phyloP scores from a whole-genome alignment of 129 eudicot species.

The Pittosporum tobira region DNA sequence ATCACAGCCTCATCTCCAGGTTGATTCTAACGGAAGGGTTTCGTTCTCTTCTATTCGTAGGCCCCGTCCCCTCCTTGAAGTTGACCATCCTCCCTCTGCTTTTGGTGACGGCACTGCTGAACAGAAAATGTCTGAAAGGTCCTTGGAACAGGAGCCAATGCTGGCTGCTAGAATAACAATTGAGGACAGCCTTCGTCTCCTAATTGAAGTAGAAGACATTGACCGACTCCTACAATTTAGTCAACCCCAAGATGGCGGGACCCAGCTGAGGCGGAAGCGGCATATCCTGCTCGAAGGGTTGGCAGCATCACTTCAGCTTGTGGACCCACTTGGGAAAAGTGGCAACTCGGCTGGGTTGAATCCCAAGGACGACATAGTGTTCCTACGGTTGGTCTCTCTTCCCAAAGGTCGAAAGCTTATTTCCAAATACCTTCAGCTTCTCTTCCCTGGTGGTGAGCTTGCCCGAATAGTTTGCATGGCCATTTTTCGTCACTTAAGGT shows the following conservation, averaged over 20 bases:
- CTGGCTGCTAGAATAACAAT: slow-evolving; percentile 79
- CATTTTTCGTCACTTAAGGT: slow-evolving; percentile 78
- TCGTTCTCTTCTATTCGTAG: slow-evolving; percentile 74
- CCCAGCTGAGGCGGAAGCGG: slow-evolving; percentile 58
- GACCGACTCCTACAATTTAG: slow-evolving; percentile 57
- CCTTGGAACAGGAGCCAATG: slow-evolving; percentile 90
- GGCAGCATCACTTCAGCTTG: slow-evolving; percentile 91
- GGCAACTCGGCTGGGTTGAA: slow-evolving; percentile 44
- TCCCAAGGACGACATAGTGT: slow-evolving; percentile 73
- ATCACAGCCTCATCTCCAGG: slow-evolving; percentile 59
- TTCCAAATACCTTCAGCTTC: slow-evolving; percentile 60
- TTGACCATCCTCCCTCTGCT: slow-evolving; percentile 50
- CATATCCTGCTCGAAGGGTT: slow-evolving; percentile 70
- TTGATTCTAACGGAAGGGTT: slow-evolving; percentile 78
- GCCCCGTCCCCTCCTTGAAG: slow-evolving; percentile 74
- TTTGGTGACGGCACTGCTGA: slow-evolving; percentile 57
- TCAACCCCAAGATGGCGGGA: slow-evolving; percentile 79
- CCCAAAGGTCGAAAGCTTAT: slow-evolving; percentile 83
- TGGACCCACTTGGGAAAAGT: slow-evolving; percentile 77
- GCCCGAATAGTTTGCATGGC: slow-evolving; percentile 90
- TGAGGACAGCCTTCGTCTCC: slow-evolving; percentile 69
- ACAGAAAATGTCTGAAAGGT: slow-evolving; percentile 47
- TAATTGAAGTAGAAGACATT: slow-evolving; percentile 80
- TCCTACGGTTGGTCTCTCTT: slow-evolving; percentile 61
- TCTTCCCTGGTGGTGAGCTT: slow-evolving; percentile 74